phyloP scores from a whole-genome alignment of 2,329 filamentous ascomycete genomes.

The Alternaria sp. region DNA sequence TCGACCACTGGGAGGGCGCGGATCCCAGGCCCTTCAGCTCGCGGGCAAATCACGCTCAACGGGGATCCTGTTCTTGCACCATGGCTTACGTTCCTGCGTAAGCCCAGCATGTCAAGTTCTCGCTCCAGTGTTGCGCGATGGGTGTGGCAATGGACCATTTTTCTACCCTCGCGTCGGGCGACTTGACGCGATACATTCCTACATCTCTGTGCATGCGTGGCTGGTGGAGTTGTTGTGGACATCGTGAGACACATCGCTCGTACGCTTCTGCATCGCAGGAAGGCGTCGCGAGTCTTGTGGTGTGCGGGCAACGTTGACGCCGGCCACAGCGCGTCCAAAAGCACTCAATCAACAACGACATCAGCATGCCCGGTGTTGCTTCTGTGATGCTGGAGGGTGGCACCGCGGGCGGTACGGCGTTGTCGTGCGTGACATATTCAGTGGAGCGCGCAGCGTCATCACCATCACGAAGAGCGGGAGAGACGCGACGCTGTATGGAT shows the following conservation, averaged over 20 bases:
- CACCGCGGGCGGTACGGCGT: constrained; percentile 38
- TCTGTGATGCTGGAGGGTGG: constrained; percentile 32
- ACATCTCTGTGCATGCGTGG: constrained; percentile 9
- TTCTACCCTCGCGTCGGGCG: constrained; percentile 15
- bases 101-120: constrained; percentile 24
- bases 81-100: constrained; percentile 41
- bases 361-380: constrained; percentile 20
- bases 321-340: constrained; percentile 26
- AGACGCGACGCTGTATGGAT: constrained; percentile 31
- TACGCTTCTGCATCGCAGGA: constrained; percentile 14
- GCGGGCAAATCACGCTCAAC: constrained; percentile 42
- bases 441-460: constrained; percentile 25
- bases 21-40: constrained; percentile 26
- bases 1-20: constrained; percentile 33
- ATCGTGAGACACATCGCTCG: constrained; percentile 19
- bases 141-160: constrained; percentile 19
- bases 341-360: constrained; percentile 14
- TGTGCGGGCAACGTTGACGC: constrained; percentile 19
- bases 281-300: constrained; percentile 20
- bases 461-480: constrained; percentile 27
- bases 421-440: constrained; percentile 31
- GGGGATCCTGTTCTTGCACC: constrained; percentile 27
- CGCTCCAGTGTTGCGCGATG: constrained; percentile 22
- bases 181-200: constrained; percentile 18
- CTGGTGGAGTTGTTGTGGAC: constrained; percentile 10